Evolutionary conservation across 768 basidiomycete genomes (phyloP).

Genomic region (Brasilioporus rufonigricans): DNA sequence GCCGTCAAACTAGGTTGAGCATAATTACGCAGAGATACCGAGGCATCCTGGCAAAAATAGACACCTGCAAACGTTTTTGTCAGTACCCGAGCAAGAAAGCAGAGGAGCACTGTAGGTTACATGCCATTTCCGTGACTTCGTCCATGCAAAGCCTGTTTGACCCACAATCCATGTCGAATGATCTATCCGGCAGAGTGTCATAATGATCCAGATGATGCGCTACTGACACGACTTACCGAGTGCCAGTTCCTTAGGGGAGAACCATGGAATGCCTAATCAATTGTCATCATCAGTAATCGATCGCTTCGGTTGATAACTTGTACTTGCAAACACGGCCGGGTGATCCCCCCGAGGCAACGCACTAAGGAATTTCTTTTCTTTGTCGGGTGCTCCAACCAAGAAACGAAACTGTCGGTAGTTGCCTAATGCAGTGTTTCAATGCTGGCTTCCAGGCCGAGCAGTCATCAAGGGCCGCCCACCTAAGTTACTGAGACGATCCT

Average conservation of each 20-base stretch:
- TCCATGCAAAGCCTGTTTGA: slow-evolving; percentile 52
- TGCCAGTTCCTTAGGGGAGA: slow-evolving; percentile 68
- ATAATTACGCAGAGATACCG: slow-evolving; percentile 46
- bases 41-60: slow-evolving; percentile 62
- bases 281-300: background rate
- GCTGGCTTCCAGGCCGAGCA: background rate
- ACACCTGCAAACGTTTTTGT: slow-evolving; percentile 45
- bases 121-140: slow-evolving; percentile 62
- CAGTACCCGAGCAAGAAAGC: background rate
- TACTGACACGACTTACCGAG: slow-evolving; percentile 42
- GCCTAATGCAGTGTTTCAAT: background rate
- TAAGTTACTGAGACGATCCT: slow-evolving; percentile 54
- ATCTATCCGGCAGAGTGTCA: slow-evolving; percentile 39
- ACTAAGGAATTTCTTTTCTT: slow-evolving; percentile 60
- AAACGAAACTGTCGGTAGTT: slow-evolving; percentile 57
- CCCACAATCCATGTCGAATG: slow-evolving; percentile 72
- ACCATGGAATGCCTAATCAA: slow-evolving; percentile 64
- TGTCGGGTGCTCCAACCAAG: slow-evolving; percentile 68
- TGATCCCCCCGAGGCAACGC: slow-evolving; percentile 43
- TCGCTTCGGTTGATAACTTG: background rate
- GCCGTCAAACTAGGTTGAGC: background rate
- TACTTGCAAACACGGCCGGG: slow-evolving; percentile 9
- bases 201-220: background rate
- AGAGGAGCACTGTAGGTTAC: background rate
- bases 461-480: slow-evolving; percentile 31